phyloP scores from a whole-genome alignment of 805 yeast species.

The Myxozyma sirexii region DNA sequence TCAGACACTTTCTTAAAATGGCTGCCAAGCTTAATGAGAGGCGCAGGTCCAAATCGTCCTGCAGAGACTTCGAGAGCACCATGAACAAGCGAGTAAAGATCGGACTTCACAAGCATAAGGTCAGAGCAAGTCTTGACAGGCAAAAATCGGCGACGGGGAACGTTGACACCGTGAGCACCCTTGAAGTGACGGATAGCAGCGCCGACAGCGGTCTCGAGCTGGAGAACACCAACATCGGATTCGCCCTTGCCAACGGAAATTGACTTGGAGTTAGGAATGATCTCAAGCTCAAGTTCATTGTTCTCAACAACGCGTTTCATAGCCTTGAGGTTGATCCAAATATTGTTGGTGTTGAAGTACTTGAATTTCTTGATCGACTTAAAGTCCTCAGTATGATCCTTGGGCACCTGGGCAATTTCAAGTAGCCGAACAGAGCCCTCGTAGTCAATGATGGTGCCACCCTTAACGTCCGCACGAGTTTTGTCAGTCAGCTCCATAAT shows the following conservation, averaged over 20 bases:
- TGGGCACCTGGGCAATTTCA: slow-evolving; percentile 98
- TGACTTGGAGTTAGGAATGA: slow-evolving; percentile 91
- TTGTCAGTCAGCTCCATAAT: slow-evolving; percentile 98
- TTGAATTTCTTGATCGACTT: slow-evolving; percentile 97
- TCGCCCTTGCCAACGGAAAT: slow-evolving; percentile 53
- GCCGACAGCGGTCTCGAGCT: slow-evolving; percentile 98
- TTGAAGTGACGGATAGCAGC: slow-evolving; percentile 96
- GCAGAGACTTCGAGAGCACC: slow-evolving; percentile 87
- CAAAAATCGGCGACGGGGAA: slow-evolving; percentile 95
- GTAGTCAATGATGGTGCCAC: slow-evolving; percentile 96
- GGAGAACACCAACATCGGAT: slow-evolving; percentile 68
- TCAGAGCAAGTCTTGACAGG: slow-evolving; percentile 98
- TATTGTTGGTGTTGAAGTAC: slow-evolving; percentile 96
- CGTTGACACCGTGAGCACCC: slow-evolving; percentile 96
- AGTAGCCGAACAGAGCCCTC: slow-evolving; percentile 91
- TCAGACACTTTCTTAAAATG: slow-evolving; percentile 94
- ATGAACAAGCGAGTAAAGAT: slow-evolving; percentile 84
- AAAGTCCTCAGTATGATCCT: slow-evolving; percentile 97
- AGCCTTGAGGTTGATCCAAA: slow-evolving; percentile 96
- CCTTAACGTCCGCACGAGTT: slow-evolving; percentile 98
- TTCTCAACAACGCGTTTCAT: slow-evolving; percentile 87
- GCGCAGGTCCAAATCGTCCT: slow-evolving; percentile 84
- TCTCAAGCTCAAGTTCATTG: slow-evolving; percentile 83
- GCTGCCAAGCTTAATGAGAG: slow-evolving; percentile 93
- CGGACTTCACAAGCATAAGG: slow-evolving; percentile 90